Conservation (phyloP, 2,329 filamentous ascomycete genomes). For the Penicillium glabrum region DNA sequence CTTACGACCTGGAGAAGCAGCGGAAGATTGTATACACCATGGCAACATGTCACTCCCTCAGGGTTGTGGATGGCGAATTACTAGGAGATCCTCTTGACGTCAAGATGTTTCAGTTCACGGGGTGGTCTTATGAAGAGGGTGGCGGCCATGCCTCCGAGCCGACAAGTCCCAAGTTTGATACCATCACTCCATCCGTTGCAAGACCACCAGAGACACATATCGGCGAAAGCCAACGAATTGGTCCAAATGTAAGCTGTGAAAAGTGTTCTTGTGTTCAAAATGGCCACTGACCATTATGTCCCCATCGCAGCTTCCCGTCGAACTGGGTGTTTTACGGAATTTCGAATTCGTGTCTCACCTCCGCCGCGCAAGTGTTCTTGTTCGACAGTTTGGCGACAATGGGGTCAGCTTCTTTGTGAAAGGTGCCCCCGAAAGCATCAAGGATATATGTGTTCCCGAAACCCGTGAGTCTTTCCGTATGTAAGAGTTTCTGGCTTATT, state of each 20-base stretch:
- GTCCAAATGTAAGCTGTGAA: constrained; percentile 18
- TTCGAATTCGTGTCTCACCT: constrained; percentile 97
- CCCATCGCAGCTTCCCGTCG: constrained; percentile 54
- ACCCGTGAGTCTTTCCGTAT: constrained; percentile 60
- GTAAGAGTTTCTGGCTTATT: background rate
- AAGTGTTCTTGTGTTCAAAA: background rate
- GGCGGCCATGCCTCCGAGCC: constrained; percentile 65
- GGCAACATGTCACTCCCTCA: constrained; percentile 93
- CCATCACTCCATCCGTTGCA: constrained; percentile 74
- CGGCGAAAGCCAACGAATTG: constrained; percentile 41
- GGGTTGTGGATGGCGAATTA: constrained; percentile 81
- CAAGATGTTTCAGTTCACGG: constrained; percentile 98
- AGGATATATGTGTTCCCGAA: constrained; percentile 81
- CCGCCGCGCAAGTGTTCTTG: constrained; percentile 87
- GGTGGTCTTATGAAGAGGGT: constrained; percentile 86
- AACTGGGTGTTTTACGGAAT: constrained; percentile 84
- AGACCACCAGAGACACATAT: constrained; percentile 66
- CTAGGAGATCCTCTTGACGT: constrained; percentile 92
- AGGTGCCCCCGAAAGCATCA: constrained; percentile 94
- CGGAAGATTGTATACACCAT: constrained; percentile 84
- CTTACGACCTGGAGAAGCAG: constrained; percentile 60
- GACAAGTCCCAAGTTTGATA: constrained; percentile 74
- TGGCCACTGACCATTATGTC: background rate
- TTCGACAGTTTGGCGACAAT: constrained; percentile 80
- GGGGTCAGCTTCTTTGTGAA: constrained; percentile 92